A percentile compares a stretch with the other conserved stretches of the same genome.
These are phyloP conservation scores for Yarrowia alimentaria DNA, from an alignment of 805 yeast species.

Conservation along the genomic window DNA sequence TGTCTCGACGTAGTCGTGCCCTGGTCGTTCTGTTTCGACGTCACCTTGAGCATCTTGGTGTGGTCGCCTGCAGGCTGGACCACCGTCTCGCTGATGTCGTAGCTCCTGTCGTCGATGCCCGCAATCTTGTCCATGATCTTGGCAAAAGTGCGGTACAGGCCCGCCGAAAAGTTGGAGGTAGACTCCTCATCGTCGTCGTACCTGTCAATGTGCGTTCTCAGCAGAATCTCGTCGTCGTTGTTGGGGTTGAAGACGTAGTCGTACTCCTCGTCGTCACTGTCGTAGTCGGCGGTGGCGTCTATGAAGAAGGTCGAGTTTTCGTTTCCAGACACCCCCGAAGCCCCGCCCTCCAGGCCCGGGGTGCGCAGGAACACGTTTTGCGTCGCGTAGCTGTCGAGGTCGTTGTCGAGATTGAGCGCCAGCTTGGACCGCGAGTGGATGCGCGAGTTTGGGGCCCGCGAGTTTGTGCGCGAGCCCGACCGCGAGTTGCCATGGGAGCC, in stretches of 20 bases:
- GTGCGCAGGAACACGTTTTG: constrained; percentile 23
- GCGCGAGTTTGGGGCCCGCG: constrained; percentile 23
- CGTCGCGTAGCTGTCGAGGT: constrained; percentile 3
- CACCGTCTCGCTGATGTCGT: constrained; percentile 4
- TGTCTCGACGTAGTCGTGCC: constrained; percentile 6
- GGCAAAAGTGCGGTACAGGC: constrained; percentile 23
- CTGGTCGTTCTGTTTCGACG: not conserved
- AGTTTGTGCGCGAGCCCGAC: not conserved
- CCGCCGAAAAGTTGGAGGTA: constrained; percentile 3
- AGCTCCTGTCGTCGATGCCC: constrained; percentile 20
- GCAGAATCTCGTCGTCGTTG: constrained; percentile 25
- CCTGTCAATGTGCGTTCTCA: constrained; percentile 25
- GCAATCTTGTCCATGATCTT: constrained; percentile 27
- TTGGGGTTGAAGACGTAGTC: constrained; percentile 28
- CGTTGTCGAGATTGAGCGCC: constrained; percentile 16
- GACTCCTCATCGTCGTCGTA: constrained; percentile 5
- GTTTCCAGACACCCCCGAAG: constrained; percentile 12
- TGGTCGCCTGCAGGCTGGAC: not conserved
- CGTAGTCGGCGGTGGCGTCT: constrained; percentile 18
- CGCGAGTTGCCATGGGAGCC: constrained; percentile 7
- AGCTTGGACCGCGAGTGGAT: constrained; percentile 14
- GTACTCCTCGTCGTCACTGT: constrained; percentile 27
- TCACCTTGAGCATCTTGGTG: not conserved
- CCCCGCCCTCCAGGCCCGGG: constrained; percentile 11
- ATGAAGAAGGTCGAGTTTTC: constrained; percentile 25